A percentile compares a stretch with the other conserved stretches of the same genome.
Evolutionary conservation across 768 basidiomycete genomes (phyloP).

Genomic region (Nidularia sp.): DNA sequence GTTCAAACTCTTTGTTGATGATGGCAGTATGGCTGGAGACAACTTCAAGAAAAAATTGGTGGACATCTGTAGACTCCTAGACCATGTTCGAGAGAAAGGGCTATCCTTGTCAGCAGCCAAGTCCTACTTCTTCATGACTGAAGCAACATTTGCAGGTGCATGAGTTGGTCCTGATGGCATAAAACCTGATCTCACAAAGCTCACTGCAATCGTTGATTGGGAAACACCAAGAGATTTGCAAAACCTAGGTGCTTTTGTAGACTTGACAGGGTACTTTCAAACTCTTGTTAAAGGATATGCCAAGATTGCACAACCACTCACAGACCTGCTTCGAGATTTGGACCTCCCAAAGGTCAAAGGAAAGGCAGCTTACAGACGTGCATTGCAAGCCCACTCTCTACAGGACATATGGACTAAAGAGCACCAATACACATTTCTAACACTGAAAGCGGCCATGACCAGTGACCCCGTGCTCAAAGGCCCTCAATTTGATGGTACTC

Average conservation of each 20-base stretch:
- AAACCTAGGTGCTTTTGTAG: constrained; percentile 23
- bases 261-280: constrained; percentile 24
- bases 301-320: constrained; percentile 18
- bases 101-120: constrained; percentile 31
- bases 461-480: constrained; percentile 17
- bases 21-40: constrained; percentile 26
- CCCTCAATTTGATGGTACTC: constrained; percentile 20
- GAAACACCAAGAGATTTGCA: constrained; percentile 15
- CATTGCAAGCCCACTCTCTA: constrained; percentile 12
- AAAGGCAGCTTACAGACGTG: constrained; percentile 15
- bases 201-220: constrained; percentile 29
- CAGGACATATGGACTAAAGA: constrained; percentile 9
- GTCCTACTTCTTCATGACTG: constrained; percentile 24
- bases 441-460: constrained; percentile 16
- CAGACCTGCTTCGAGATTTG: constrained; percentile 15
- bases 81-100: constrained; percentile 12
- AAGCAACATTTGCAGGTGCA: constrained; percentile 26
- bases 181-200: constrained; percentile 23
- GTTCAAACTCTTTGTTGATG: constrained; percentile 35
- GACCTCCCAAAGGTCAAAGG: constrained; percentile 8
- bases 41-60: constrained; percentile 19
- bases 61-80: constrained; percentile 17
- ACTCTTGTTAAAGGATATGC: constrained; percentile 25
- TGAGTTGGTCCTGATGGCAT: constrained; percentile 23
- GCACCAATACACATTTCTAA: constrained; percentile 20